These are phyloP conservation scores for Melastoma candidum DNA, from an alignment of 441 rosid species.

Conservation along the genomic window DNA sequence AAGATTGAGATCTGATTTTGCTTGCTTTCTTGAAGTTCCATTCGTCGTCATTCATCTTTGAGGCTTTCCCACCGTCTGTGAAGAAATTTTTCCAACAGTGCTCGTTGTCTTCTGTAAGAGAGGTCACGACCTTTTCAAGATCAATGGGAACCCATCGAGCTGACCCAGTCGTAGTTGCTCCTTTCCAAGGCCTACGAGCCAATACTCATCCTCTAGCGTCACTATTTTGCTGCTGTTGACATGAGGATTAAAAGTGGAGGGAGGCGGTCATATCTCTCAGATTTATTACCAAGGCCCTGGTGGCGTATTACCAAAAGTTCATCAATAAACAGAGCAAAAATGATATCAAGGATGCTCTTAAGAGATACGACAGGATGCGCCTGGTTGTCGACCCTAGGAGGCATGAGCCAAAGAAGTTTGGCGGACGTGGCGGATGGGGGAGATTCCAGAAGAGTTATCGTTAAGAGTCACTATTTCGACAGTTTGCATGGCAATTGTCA, in stretches of 20 bases:
- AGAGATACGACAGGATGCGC: constrained; percentile 42
- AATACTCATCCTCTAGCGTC: constrained; percentile 49
- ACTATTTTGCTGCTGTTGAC: constrained; percentile 49
- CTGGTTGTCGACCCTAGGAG: constrained; percentile 54
- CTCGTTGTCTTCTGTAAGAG: constrained; percentile 65
- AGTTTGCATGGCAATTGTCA: no score
- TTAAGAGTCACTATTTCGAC: not conserved
- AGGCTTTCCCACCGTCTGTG: no score
- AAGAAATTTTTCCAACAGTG: constrained; percentile 15
- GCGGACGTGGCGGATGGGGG: constrained; percentile 78
- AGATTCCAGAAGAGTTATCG: constrained; percentile 88
- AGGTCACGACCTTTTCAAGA: constrained; percentile 53
- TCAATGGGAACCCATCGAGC: constrained; percentile 70
- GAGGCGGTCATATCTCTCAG: constrained; percentile 80
- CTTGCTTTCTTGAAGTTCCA: no score
- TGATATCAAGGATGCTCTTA: constrained; percentile 2
- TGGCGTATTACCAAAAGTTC: constrained; percentile 59
- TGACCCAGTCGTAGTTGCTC: constrained; percentile 57
- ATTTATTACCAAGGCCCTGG: constrained; percentile 53
- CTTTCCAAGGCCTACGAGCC: constrained; percentile 62
- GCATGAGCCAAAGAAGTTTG: constrained; percentile 76
- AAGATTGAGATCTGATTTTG: no score
- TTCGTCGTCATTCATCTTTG: no score
- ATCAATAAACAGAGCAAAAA: constrained; percentile 68
- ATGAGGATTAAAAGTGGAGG: constrained; percentile 63